Evolutionary conservation across 228 moss, liverwort and hornwort genomes (phyloP), one percentile per base, ranked within the genome.

Genomic region (Sphagnum fallax): DNA sequence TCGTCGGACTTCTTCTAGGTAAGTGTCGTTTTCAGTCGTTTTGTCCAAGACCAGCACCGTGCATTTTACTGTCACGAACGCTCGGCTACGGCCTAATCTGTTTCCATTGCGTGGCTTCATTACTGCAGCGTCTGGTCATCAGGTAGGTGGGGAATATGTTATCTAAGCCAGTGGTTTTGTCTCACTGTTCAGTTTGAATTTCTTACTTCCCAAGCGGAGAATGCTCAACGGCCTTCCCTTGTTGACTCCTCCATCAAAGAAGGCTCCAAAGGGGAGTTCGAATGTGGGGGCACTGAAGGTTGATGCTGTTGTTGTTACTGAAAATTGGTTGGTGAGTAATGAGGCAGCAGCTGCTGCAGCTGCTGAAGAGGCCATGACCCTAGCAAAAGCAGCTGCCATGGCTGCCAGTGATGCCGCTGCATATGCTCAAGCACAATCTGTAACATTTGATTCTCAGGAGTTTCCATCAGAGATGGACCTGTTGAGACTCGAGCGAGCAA

Each of bases 381-480:
- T 93, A 49, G 91, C 97, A 0, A 65, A 83, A 75, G 87, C 85
- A 65, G 93, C 91, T 51, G 90, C 88, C 16, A 82, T 75, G 68
- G 96, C 93, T 14, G 92, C 91, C 66, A 84, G 89, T 16, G 95
- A 83, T 61, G 89, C 87, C 1, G 90, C 76, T 6, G 84, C 70
- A 7, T 88, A 84, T 5, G 86, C 82, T 47, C 76, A 91, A 69
- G 89, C 89, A 6, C 82, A 75, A 64, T 71, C 73, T 9, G 71
- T 87, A 73, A 68, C 71, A 4, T 82, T 75, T n/a, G 81, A 83
- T 9, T 70, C 79, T 48, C 75, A 78, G 64, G 79, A 77, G 14
- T 93, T 89, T 55, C 91, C 91, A 14, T 75, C 91, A 4, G 89
- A 93, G 64, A 84, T 90, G 14, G 93, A 97, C 67, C 75, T 93